Evolutionary conservation across 2,329 filamentous ascomycete genomes (phyloP).

Genomic region (Periglandula ipomoeae): DNA sequence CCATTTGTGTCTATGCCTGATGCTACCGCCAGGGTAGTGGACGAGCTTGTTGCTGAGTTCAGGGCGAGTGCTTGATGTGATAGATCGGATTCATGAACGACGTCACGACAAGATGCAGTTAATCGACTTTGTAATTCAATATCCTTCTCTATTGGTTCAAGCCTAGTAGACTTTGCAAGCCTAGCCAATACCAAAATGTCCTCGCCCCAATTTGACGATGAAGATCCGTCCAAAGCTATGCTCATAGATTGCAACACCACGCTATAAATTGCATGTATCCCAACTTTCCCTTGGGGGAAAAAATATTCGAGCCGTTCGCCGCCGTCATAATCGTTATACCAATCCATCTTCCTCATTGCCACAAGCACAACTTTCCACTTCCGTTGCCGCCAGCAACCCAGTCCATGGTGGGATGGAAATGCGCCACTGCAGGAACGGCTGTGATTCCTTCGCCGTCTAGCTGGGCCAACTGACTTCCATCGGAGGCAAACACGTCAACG

Average conservation of each 20-base stretch:
- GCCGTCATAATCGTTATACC: not conserved
- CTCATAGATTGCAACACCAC: not conserved
- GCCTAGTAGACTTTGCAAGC: not conserved
- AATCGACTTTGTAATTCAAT: no score
- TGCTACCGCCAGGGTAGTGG: not conserved
- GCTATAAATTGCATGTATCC: not conserved
- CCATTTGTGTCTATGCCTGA: slow-evolving; percentile 1
- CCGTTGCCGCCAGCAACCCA: slow-evolving; percentile 92
- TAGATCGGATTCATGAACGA: no score
- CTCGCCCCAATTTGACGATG: not conserved
- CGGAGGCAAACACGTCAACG: slow-evolving; percentile 76
- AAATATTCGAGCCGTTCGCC: not conserved
- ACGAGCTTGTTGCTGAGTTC: not conserved
- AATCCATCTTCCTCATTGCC: slow-evolving; percentile 49
- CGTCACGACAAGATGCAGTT: no score
- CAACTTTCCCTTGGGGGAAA: not conserved
- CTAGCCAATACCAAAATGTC: not conserved
- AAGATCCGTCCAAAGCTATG: not conserved
- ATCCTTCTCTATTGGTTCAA: not conserved
- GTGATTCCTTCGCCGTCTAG: slow-evolving; percentile 83
- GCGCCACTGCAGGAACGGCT: slow-evolving; percentile 84
- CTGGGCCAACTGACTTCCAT: slow-evolving; percentile 82
- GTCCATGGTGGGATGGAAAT: slow-evolving; percentile 77
- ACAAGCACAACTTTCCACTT: slow-evolving; percentile 86
- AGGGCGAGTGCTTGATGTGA: no score